Percentiles rank a stretch among this genome's conserved stretches.
Conservation (phyloP, 1,139 yeast genomes). For the Insectozyma bohioensis region DNA sequence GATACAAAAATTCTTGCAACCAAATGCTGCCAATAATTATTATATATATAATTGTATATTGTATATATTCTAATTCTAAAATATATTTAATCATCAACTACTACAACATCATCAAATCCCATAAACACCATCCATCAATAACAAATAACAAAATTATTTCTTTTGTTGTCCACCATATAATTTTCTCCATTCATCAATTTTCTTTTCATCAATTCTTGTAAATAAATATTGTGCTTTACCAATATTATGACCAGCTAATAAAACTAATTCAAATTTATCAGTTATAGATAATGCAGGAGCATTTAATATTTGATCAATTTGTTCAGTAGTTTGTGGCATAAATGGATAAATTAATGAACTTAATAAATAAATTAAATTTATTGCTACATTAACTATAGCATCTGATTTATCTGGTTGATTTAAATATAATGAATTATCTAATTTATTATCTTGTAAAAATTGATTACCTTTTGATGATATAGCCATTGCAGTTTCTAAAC, state of each 20-base stretch:
- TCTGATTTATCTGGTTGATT: slow-evolving; percentile 80
- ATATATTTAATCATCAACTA: too few relatives aligned
- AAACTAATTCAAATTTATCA: slow-evolving; percentile 66
- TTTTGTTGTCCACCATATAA: slow-evolving; percentile 75
- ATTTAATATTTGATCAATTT: slow-evolving; percentile 75
- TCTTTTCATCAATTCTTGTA: slow-evolving; percentile 85
- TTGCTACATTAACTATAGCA: slow-evolving; percentile 89
- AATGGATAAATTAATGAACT: slow-evolving; percentile 81
- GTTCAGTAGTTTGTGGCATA: slow-evolving; percentile 80
- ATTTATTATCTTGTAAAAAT: slow-evolving; percentile 92
- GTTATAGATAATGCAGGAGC: slow-evolving; percentile 80
- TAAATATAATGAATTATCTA: slow-evolving; percentile 81
- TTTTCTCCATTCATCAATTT: slow-evolving; percentile 83
- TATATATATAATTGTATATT: too few relatives aligned
- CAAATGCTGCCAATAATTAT: too few relatives aligned
- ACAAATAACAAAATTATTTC: too few relatives aligned
- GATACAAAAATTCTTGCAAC: too few relatives aligned
- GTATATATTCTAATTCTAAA: too few relatives aligned
- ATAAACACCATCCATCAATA: too few relatives aligned
- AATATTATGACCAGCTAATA: slow-evolving; percentile 81
- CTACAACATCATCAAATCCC: too few relatives aligned
- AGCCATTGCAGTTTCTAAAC: slow-evolving; percentile 88
- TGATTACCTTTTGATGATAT: slow-evolving; percentile 91
- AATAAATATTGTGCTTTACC: slow-evolving; percentile 91
- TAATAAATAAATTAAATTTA: slow-evolving; percentile 82